Evolutionary conservation across 2,329 filamentous ascomycete species (phyloP), one percentile per base, ranked within the genome.

Genomic region (Penicillium brasilianum): DNA sequence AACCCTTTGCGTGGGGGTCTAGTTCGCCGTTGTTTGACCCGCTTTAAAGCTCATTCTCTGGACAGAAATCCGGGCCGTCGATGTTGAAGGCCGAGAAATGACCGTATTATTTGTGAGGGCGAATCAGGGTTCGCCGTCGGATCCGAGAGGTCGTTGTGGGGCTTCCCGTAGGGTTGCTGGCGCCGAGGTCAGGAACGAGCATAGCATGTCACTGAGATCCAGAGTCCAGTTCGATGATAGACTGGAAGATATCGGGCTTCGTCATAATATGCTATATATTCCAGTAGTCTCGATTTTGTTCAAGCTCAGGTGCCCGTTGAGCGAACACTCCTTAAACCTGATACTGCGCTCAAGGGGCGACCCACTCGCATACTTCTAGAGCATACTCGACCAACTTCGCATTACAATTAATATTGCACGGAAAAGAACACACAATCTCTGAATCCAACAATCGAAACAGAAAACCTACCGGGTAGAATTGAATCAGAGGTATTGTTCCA

Each of bases 121-220:
- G 28, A 50, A 50, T 50, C 46, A 49, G 1, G 1, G 3, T 8
- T 18, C 7, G 13, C 9, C 8, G 7, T 49, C 46, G 46, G 46
- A 34, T 50, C 46, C 46, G 46, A 50, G 8, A 50, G 28, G 8
- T 18, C 9, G 8, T 18, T 50, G 46, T 50, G 46, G 46, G 46
- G 28, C 46, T 16, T 34, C 28, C 46, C n/a, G 44, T n/a, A n/a
- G 3, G 8, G 28, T 50, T 20, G 28, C 46, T n/a, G 30, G 20
- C 46, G 28, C 46, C 46, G 46, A 34, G 46, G n/a, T 50, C 30
- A 50, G 46, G 46, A 34, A 50, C 28, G 5, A 25, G 16, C 46
- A 49, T 18, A 18, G 14, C 46, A 18, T 32, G 16, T 46, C 18
- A 20, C 39, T 18, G 20, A 3, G n/a, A 25, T 25, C 22, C 41